Evolutionary conservation across 179 eudicot species (phyloP), one percentile per base, ranked within the genome.

Genomic region (Spergularia azorica): DNA sequence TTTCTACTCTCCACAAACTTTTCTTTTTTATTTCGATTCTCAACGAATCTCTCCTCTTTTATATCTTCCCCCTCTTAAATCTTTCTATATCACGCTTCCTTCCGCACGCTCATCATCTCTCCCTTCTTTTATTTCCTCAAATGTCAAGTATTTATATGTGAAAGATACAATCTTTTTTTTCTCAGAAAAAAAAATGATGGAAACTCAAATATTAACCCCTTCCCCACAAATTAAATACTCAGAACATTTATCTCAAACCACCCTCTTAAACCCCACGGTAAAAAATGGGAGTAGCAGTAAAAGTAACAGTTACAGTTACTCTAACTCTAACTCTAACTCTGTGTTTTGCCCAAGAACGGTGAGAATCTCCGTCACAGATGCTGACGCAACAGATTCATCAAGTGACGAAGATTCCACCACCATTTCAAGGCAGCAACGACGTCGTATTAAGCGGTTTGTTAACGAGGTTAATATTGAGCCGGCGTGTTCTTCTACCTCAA

Each of bases 371-470:
- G 87, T 92, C 43, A 90, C 95, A 11, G 98, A 94, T 55, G 74
- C 85, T 11, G 84, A 94, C 46, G 98, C 97, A 1, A 94, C 97
- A 4, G 97, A 94, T 67, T 92, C 95, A 1, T 94, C 98, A 12
- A 76, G 89, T 48, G 97, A 89, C 52, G 90, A 86, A 1, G 82
- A 67, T 0, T 1, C 4, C 4, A 5, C 17, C 17, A 13, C 6
- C 0, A 10, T 21, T 20, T 63, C 52, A 6, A 46, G 68, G 2
- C 80, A 82, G 0, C 73, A 41, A 15, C 87, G 89, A 0, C 88
- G 84, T 20, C 83, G 95, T 64, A 82, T 95, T 16, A 91, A 81
- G 74, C 86, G 81, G 58, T 95, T 84, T 71, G 74, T 93, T 9
- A 86, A 82, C 77, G 88, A 91, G 71, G 87, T 92, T 18, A 84